Conservation (phyloP, 306 rosid species). For the Glycine latifolia region DNA sequence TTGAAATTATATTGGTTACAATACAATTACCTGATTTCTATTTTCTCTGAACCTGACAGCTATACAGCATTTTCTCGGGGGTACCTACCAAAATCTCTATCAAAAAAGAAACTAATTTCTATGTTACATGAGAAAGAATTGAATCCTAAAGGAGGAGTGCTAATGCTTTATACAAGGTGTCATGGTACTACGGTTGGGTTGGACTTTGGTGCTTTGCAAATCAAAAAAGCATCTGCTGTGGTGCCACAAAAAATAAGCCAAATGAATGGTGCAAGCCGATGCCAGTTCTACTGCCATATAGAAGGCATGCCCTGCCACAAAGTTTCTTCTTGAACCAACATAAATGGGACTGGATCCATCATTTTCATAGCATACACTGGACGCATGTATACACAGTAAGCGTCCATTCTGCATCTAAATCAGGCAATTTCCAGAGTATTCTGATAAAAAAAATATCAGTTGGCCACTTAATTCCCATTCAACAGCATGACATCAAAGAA, state of each 20-base stretch:
- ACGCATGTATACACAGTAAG: conserved; percentile 33
- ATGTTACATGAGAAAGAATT: conserved; percentile 77
- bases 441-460: conserved; percentile 29
- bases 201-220: conserved; percentile 57
- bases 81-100: conserved; percentile 69
- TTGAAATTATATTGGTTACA: conserved; percentile 37
- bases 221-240: conserved; percentile 58
- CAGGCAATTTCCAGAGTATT: conserved; percentile 3
- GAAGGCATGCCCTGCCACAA: conserved; percentile 47
- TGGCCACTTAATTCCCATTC: conserved; percentile 37
- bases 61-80: conserved; percentile 71
- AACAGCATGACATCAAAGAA: conserved; percentile 47
- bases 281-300: conserved; percentile 11
- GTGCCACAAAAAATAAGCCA: conserved; percentile 52
- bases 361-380: conserved; percentile 21
- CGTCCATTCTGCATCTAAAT: not conserved
- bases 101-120: conserved; percentile 37
- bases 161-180: conserved; percentile 81
- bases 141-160: conserved; percentile 61
- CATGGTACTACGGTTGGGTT: conserved; percentile 48
- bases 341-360: conserved; percentile 40
- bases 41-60: conserved; percentile 64
- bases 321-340: conserved; percentile 40
- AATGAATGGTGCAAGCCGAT: conserved; percentile 49
- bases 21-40: conserved; percentile 64